phyloP scores from a whole-genome alignment of 2,329 filamentous ascomycete genomes.

The Elsinoe arachidis region DNA sequence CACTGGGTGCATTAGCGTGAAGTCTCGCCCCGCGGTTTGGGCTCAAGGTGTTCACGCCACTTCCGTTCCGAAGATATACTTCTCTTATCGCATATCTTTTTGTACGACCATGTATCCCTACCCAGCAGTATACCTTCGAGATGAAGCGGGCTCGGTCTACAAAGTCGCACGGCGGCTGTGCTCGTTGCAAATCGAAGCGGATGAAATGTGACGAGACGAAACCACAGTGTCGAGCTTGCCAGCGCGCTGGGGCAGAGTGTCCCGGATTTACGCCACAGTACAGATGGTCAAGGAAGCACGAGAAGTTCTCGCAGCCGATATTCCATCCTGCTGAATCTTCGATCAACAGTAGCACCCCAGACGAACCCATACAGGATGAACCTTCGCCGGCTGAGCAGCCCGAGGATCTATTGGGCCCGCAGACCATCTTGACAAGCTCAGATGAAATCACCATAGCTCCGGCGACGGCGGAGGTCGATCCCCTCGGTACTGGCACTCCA shows the following conservation, averaged over 20 bases:
- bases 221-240: slow-evolving; percentile 35
- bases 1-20: neutral
- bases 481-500: neutral
- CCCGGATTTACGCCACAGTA: slow-evolving; percentile 39
- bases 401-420: neutral
- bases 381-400: neutral
- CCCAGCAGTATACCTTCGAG: neutral
- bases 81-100: neutral
- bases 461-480: neutral
- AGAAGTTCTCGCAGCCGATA: slow-evolving; percentile 31
- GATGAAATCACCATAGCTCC: neutral
- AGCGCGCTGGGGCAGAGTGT: slow-evolving; percentile 33
- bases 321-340: neutral
- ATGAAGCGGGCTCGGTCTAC: neutral
- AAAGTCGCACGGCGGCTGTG: neutral
- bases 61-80: neutral
- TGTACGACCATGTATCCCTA: neutral
- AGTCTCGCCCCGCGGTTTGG: neutral
- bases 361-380: neutral
- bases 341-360: neutral
- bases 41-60: neutral
- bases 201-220: slow-evolving; percentile 37
- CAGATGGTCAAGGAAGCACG: slow-evolving; percentile 42
- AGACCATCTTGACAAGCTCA: neutral
- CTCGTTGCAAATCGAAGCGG: neutral